phyloP scores from a whole-genome alignment of 495 filamentous ascomycete genomes.

The Talaromyces liani region DNA sequence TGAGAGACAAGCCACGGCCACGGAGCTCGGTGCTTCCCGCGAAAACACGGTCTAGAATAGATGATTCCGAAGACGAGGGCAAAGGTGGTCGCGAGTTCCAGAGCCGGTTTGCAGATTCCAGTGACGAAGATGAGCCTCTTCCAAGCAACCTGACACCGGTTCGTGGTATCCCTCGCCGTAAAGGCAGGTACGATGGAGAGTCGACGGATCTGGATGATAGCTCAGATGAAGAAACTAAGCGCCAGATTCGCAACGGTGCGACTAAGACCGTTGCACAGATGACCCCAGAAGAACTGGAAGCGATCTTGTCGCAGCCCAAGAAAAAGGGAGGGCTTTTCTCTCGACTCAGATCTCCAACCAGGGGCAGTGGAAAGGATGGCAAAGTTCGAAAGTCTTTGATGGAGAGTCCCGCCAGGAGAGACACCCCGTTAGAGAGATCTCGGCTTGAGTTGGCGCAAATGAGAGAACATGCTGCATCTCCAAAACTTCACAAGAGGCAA shows the following conservation, averaged over 20 bases:
- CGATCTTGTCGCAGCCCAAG: constrained; percentile 28
- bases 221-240: constrained; percentile 33
- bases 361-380: constrained; percentile 26
- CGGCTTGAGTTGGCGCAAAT: constrained; percentile 22
- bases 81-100: constrained; percentile 41
- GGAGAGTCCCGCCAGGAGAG: constrained; percentile 22
- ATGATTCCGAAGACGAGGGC: constrained; percentile 69
- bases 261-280: constrained; percentile 18
- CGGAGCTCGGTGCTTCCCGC: constrained; percentile 1
- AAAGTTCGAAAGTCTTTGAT: constrained; percentile 23
- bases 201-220: constrained; percentile 66
- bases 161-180: constrained; percentile 54
- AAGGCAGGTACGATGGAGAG: constrained; percentile 47
- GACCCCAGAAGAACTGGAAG: constrained; percentile 32
- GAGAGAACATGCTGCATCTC: constrained; percentile 14
- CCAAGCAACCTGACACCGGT: constrained; percentile 45
- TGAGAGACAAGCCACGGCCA: constrained; percentile 24
- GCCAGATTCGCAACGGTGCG: constrained; percentile 9
- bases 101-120: constrained; percentile 77
- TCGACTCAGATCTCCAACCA: constrained; percentile 30
- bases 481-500: constrained; percentile 26
- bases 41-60: constrained; percentile 40
- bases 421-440: constrained; percentile 31
- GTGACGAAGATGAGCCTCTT: constrained; percentile 56
- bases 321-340: constrained; percentile 33